Evolutionary conservation across 495 filamentous ascomycete genomes (phyloP).

Genomic region (Podospora conica): DNA sequence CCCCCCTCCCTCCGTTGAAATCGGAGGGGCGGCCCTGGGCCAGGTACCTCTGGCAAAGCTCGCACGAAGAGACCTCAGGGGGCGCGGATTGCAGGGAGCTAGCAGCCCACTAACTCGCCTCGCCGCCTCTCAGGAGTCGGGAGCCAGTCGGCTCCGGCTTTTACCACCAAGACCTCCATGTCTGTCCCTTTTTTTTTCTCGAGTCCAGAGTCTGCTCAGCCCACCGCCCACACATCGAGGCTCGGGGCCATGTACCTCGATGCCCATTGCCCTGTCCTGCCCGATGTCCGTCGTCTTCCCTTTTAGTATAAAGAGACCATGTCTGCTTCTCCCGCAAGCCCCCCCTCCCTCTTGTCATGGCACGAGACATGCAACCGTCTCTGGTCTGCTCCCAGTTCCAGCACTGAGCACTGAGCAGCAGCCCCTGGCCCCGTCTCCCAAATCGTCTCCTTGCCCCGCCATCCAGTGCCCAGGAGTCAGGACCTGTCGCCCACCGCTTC

Average conservation of each 20-base stretch:
- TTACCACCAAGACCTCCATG: slow-evolving; percentile 17
- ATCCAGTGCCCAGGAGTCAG: not conserved
- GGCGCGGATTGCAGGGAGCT: slow-evolving; percentile 25
- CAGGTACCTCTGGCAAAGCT: slow-evolving; percentile 8
- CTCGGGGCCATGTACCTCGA: slow-evolving; percentile 21
- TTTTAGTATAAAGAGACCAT: slow-evolving; percentile 40
- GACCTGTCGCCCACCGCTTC: not conserved
- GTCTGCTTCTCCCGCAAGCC: slow-evolving; percentile 32
- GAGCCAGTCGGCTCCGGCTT: slow-evolving; percentile 21
- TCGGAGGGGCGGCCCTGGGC: not conserved
- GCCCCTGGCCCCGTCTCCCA: not conserved
- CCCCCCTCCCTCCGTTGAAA: not conserved
- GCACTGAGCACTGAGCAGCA: not conserved
- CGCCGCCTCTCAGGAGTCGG: no score
- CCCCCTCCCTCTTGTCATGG: slow-evolving; percentile 39
- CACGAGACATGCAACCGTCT: slow-evolving; percentile 39
- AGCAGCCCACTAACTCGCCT: slow-evolving; percentile 20
- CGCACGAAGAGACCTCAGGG: slow-evolving; percentile 8
- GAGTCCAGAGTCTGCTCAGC: no score
- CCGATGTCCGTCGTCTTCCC: no score
- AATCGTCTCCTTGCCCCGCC: not conserved
- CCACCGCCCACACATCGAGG: not conserved
- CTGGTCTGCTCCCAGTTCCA: slow-evolving; percentile 27
- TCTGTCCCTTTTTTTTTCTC: slow-evolving; percentile 16
- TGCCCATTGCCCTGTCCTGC: not conserved